A percentile compares a stretch with the other conserved stretches of the same genome.
Conservation (phyloP, 2,329 filamentous ascomycete genomes). For the Blastomyces silverae region DNA sequence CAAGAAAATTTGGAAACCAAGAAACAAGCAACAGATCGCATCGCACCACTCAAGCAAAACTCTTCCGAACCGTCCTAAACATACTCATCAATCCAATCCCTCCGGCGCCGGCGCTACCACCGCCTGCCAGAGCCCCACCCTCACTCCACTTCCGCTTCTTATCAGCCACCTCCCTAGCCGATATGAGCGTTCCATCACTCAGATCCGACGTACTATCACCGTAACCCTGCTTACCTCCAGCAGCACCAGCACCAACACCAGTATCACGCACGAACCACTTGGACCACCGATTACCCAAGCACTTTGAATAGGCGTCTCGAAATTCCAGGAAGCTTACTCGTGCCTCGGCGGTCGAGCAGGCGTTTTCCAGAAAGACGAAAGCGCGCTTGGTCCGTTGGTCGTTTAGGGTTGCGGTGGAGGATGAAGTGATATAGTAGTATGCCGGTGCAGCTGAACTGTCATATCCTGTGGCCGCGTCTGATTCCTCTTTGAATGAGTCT, state of each 20-base stretch:
- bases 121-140: conserved; percentile 6
- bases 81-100: conserved; percentile 17
- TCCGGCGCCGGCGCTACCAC: conserved; percentile 10
- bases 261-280: conserved; percentile 16
- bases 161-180: background rate
- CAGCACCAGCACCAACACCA: conserved; percentile 4
- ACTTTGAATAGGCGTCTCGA: conserved; percentile 25
- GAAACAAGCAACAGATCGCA: background rate
- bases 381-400: conserved; percentile 29
- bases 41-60: conserved; percentile 14
- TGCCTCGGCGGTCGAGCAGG: conserved; percentile 34
- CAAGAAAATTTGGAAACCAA: background rate
- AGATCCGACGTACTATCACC: conserved; percentile 1
- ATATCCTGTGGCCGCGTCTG: conserved; percentile 27
- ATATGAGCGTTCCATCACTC: background rate
- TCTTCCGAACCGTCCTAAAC: conserved; percentile 18
- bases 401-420: conserved; percentile 22
- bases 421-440: conserved; percentile 20
- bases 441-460: conserved; percentile 14
- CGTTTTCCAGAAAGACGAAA: conserved; percentile 31
- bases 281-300: conserved; percentile 24
- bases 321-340: conserved; percentile 31
- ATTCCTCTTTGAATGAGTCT: conserved; percentile 28
- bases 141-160: conserved; percentile 8
- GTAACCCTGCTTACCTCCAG: background rate